These are phyloP conservation scores for Trichoderma erinaceum DNA, from an alignment of 495 filamentous ascomycete species.

Conservation along the genomic window DNA sequence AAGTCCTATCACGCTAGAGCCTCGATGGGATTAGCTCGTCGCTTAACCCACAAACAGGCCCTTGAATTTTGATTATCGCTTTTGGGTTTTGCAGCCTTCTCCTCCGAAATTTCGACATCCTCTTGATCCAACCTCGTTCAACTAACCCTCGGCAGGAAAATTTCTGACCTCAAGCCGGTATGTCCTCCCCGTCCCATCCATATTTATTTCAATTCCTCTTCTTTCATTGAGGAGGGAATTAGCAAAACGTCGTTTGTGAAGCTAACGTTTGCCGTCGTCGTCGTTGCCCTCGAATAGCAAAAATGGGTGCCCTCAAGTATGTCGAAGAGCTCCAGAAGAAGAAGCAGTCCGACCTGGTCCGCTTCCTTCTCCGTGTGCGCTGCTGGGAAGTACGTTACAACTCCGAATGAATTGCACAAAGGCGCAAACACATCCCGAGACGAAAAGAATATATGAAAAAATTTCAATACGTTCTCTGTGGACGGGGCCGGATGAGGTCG, in stretches of 20 bases:
- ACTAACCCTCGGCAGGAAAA: constrained; percentile 17
- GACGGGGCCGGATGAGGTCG: constrained; percentile 21
- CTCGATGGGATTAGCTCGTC: constrained; percentile 5
- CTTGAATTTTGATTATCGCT: neutral
- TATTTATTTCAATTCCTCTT: neutral
- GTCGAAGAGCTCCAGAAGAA: constrained; percentile 99
- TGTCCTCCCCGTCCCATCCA: constrained; percentile 17
- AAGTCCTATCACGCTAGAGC: constrained; percentile 11
- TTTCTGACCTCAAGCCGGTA: constrained; percentile 31
- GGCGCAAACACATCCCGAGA: neutral
- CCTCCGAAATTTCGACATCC: constrained; percentile 9
- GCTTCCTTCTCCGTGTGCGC: constrained; percentile 98
- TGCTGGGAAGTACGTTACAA: constrained; percentile 98
- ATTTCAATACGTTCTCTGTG: constrained; percentile 20
- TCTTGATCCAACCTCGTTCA: constrained; percentile 11
- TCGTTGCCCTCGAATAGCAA: constrained; percentile 27
- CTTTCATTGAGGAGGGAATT: neutral
- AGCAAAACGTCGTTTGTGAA: constrained; percentile 14
- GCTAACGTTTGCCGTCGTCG: constrained; percentile 22
- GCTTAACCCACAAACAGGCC: constrained; percentile 18
- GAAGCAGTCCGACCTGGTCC: constrained; percentile 99
- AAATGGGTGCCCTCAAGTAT: constrained; percentile 96
- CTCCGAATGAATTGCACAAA: constrained; percentile 24
- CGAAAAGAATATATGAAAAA: constrained; percentile 5
- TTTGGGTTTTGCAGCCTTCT: constrained; percentile 6